Percentiles rank a stretch among this genome's conserved stretches.
Evolutionary conservation across 2,329 filamentous ascomycete species (phyloP).

Genomic region (Cordyceps farinosa): DNA sequence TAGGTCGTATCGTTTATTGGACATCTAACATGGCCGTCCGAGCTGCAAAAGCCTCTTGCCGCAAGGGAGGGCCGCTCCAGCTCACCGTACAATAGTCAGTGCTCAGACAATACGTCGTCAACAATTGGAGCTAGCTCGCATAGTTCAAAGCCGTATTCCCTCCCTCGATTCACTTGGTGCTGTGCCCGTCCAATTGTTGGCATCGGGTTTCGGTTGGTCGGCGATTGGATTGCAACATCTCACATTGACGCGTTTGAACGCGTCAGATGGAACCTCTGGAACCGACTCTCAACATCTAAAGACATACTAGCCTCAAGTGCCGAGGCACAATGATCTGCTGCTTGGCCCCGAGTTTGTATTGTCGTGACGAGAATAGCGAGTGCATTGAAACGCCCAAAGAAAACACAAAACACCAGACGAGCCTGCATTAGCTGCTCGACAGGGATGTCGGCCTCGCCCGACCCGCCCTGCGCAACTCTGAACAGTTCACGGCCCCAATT

Average conservation of each 20-base stretch:
- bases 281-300: background rate
- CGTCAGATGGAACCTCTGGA: background rate
- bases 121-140: background rate
- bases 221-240: constrained; percentile 3
- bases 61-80: background rate
- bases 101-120: background rate
- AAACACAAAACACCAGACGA: background rate
- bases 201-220: background rate
- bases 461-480: background rate
- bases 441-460: background rate
- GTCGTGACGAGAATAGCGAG: background rate
- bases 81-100: background rate
- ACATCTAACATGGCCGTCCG: background rate
- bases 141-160: background rate
- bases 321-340: background rate
- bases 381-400: background rate
- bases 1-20: background rate
- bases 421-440: background rate
- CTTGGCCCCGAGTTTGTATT: no score
- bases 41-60: background rate
- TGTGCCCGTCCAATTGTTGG: background rate
- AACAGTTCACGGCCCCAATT: background rate
- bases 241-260: constrained; percentile 6
- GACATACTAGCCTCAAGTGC: no score
- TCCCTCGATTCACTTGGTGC: background rate